Conservation (phyloP, 2,329 filamentous ascomycete genomes). For the Pseudocercospora macadamiae region DNA sequence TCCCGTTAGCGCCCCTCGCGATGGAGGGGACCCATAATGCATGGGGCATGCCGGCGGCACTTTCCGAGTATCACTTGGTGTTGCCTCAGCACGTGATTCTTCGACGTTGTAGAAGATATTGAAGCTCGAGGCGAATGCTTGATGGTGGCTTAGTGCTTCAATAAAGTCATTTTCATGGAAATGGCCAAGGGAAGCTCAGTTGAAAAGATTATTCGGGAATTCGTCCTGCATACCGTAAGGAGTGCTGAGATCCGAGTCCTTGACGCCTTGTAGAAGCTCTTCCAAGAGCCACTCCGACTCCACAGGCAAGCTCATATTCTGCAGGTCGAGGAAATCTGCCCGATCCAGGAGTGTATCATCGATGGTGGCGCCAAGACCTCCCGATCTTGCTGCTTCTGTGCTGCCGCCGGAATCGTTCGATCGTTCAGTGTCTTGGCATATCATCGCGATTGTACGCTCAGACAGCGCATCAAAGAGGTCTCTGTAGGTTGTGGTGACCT, state of each 20-base stretch:
- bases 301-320: not conserved
- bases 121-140: too few species aligned
- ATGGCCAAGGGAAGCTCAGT: too few species aligned
- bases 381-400: not conserved
- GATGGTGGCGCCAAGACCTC: not conserved
- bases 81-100: too few species aligned
- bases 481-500: constrained; percentile 38
- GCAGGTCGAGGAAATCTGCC: not conserved
- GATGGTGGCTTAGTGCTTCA: too few species aligned
- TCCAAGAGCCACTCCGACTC: not conserved
- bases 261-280: not conserved
- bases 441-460: constrained; percentile 24
- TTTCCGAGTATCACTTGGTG: too few species aligned
- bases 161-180: too few species aligned
- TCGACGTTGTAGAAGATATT: too few species aligned
- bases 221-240: not conserved
- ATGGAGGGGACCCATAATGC: too few species aligned
- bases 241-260: not conserved
- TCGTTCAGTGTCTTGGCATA: not conserved
- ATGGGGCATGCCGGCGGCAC: too few species aligned
- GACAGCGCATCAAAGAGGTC: constrained; percentile 34
- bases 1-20: too few species aligned
- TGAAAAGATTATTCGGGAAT: too few species aligned
- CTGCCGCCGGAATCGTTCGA: too few species aligned
- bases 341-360: not conserved